These are phyloP conservation scores for Colletotrichum endophyticum DNA, from an alignment of 2,329 filamentous ascomycete genomes.

Conservation along the genomic window DNA sequence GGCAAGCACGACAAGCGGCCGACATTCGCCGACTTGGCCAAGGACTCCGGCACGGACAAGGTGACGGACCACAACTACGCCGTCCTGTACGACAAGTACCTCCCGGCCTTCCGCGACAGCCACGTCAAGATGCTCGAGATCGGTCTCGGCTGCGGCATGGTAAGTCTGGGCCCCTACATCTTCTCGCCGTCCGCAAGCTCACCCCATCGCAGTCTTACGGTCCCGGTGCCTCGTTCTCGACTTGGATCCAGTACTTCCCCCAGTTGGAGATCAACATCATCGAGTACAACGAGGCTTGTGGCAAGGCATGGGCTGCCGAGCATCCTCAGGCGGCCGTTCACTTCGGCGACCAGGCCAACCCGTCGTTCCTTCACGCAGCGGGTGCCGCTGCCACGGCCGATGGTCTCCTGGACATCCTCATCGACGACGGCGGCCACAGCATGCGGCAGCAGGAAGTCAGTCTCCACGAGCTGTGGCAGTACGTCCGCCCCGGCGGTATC, in stretches of 20 bases:
- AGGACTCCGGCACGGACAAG: slow-evolving; percentile 42
- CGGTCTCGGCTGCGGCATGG: slow-evolving; percentile 44
- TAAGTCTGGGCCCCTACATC: slow-evolving; percentile 5
- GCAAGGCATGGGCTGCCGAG: slow-evolving; percentile 36
- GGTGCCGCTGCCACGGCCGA: slow-evolving; percentile 26
- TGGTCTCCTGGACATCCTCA: slow-evolving; percentile 42
- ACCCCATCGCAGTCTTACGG: slow-evolving; percentile 30
- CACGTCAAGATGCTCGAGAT: slow-evolving; percentile 45
- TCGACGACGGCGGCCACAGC: slow-evolving; percentile 43
- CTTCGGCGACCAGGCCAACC: slow-evolving; percentile 41
- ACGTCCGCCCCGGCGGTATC: slow-evolving; percentile 37
- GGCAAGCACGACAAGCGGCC: neutral
- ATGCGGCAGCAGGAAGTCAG: slow-evolving; percentile 42
- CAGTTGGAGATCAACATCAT: slow-evolving; percentile 45
- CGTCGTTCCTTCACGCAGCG: slow-evolving; percentile 38
- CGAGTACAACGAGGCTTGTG: slow-evolving; percentile 41
- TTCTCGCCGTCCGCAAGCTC: neutral
- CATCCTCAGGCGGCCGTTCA: slow-evolving; percentile 40
- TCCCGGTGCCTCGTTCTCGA: slow-evolving; percentile 42
- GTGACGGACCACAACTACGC: slow-evolving; percentile 43
- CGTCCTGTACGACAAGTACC: slow-evolving; percentile 44
- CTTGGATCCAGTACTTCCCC: slow-evolving; percentile 44
- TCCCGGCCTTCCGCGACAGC: slow-evolving; percentile 33
- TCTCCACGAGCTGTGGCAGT: slow-evolving; percentile 38
- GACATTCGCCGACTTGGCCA: slow-evolving; percentile 37